Conservation (phyloP, 83 land plant genomes). For the Isoetes engelmannii region DNA sequence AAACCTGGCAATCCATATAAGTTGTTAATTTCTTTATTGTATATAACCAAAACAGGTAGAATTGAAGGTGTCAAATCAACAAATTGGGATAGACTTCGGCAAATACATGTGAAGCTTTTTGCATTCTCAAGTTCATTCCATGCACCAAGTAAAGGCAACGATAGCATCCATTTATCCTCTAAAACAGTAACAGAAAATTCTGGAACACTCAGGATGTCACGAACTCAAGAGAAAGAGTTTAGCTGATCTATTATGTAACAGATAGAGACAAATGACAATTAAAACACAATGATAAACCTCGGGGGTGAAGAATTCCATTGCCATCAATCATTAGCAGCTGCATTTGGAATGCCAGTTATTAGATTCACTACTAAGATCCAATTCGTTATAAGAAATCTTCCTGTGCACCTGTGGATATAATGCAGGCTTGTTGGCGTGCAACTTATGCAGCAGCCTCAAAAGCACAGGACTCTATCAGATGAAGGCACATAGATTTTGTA, state of each 20-base stretch:
- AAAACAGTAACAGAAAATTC: neutral
- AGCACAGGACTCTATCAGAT: conserved; percentile 56
- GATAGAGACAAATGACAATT: neutral
- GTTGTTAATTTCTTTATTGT: no score
- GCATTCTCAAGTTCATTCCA: no score
- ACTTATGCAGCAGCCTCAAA: conserved; percentile 48
- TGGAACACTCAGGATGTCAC: neutral
- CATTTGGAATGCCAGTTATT: neutral
- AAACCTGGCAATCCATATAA: conserved; percentile 41
- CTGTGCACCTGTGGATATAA: conserved; percentile 59
- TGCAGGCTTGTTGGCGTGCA: conserved; percentile 33
- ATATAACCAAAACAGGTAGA: no score
- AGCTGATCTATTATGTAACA: neutral
- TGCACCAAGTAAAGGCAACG: no score
- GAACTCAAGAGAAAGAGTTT: neutral
- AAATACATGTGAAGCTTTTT: no score
- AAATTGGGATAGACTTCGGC: no score
- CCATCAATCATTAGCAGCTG: conserved; percentile 89
- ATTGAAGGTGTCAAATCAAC: no score
- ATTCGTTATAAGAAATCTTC: no score
- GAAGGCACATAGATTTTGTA: no score
- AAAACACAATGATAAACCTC: conserved; percentile 41
- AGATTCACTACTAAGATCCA: no score
- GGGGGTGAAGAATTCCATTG: conserved; percentile 83
- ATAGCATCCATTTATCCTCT: neutral